Evolutionary conservation across 768 basidiomycete species (phyloP).

Genomic region (Chiua virens): DNA sequence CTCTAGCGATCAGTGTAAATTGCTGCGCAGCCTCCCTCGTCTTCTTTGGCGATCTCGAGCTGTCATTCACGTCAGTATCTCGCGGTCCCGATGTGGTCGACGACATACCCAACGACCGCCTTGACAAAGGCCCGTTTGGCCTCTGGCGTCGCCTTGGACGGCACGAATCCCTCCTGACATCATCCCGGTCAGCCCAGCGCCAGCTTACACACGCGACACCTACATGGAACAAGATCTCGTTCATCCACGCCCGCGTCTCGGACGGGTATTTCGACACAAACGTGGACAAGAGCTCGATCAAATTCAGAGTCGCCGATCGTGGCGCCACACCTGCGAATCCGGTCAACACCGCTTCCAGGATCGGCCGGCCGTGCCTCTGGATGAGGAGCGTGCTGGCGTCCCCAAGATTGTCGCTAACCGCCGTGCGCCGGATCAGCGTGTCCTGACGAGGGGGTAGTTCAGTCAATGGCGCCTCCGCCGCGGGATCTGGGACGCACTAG

Average conservation of each 20-base stretch:
- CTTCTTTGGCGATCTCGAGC: conserved; percentile 69
- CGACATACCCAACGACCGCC: conserved; percentile 60
- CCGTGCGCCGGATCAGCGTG: conserved; percentile 63
- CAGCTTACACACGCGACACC: conserved; percentile 4
- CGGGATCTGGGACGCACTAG: conserved; percentile 50
- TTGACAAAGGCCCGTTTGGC: conserved; percentile 80
- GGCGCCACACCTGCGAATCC: conserved; percentile 88
- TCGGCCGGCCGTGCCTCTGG: conserved; percentile 54
- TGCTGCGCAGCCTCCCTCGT: conserved; percentile 85
- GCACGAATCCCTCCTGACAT: conserved; percentile 67
- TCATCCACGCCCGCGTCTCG: conserved; percentile 68
- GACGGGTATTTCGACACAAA: conserved; percentile 57
- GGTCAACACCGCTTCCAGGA: conserved; percentile 71
- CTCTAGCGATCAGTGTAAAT: conserved; percentile 81
- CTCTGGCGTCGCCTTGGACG: conserved; percentile 68
- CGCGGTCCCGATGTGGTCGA: background rate
- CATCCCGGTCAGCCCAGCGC: background rate
- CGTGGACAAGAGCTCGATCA: conserved; percentile 77
- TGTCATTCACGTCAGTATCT: conserved; percentile 24
- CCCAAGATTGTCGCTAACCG: conserved; percentile 59
- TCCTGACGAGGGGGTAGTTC: conserved; percentile 38
- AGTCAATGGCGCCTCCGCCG: conserved; percentile 1
- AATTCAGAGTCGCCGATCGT: conserved; percentile 76
- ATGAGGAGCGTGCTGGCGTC: conserved; percentile 54
- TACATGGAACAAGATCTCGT: conserved; percentile 69